Conservation (phyloP, 805 yeast species). For the Metschnikowia lochheadii region DNA sequence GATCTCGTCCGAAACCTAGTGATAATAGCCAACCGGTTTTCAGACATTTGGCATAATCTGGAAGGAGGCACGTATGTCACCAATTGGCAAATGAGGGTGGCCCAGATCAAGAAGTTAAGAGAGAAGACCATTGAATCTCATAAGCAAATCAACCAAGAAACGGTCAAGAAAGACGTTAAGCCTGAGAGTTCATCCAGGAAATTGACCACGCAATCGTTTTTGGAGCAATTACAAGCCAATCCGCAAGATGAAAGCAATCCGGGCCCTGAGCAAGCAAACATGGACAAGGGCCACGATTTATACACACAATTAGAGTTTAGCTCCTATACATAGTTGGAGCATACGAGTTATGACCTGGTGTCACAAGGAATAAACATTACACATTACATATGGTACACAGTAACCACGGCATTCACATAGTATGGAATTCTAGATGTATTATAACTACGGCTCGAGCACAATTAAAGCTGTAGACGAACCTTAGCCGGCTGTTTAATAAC, state of each 20-base stretch:
- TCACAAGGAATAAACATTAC: not conserved
- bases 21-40: constrained; percentile 63
- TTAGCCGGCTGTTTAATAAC: too few relatives aligned
- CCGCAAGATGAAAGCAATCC: not conserved
- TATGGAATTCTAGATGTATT: too few relatives aligned
- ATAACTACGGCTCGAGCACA: too few relatives aligned
- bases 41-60: constrained; percentile 67
- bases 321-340: constrained; percentile 21
- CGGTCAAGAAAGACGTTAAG: not conserved
- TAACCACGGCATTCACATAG: not conserved
- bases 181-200: constrained; percentile 7
- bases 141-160: constrained; percentile 24
- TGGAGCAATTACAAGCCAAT: constrained; percentile 24
- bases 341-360: not conserved
- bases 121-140: constrained; percentile 27
- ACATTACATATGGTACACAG: not conserved
- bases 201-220: constrained; percentile 29
- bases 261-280: not conserved
- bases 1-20: constrained; percentile 63
- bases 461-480: too few relatives aligned
- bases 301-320: constrained; percentile 30
- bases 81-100: constrained; percentile 66
- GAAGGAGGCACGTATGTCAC: constrained; percentile 46
- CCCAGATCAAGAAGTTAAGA: constrained; percentile 43
- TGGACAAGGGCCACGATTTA: constrained; percentile 12